Conservation (phyloP, 169 alveolate genomes). For the Ophryocystis elektroscirrha region DNA sequence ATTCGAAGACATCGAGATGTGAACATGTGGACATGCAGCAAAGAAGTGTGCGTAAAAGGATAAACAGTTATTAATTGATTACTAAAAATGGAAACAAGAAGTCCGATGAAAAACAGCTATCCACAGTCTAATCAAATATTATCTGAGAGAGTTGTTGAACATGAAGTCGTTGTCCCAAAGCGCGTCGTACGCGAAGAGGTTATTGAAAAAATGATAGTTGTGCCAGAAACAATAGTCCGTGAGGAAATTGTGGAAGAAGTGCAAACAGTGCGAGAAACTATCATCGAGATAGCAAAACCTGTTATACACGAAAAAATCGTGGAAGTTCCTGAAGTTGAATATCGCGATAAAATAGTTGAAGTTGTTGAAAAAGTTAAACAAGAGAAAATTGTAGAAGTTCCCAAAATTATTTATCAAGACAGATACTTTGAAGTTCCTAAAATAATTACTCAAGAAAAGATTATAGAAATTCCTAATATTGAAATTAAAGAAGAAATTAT, state of each 20-base stretch:
- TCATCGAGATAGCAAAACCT: background rate
- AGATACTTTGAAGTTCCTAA: background rate
- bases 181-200: background rate
- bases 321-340: background rate
- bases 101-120: no score
- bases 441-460: background rate
- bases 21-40: no score
- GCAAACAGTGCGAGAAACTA: background rate
- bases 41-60: no score
- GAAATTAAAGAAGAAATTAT: background rate
- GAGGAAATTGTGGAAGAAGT: background rate
- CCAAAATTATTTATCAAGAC: background rate
- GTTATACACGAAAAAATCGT: background rate
- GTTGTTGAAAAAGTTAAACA: background rate
- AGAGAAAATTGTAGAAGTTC: background rate
- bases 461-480: background rate
- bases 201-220: background rate
- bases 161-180: background rate
- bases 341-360: background rate
- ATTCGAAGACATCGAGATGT: no score
- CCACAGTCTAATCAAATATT: no score
- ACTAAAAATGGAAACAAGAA: no score
- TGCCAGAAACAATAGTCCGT: background rate
- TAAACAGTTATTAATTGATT: no score
- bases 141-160: background rate